phyloP scores from a whole-genome alignment of 1,284 basidiomycete genomes.

The Ceratobasidium papillatum region DNA sequence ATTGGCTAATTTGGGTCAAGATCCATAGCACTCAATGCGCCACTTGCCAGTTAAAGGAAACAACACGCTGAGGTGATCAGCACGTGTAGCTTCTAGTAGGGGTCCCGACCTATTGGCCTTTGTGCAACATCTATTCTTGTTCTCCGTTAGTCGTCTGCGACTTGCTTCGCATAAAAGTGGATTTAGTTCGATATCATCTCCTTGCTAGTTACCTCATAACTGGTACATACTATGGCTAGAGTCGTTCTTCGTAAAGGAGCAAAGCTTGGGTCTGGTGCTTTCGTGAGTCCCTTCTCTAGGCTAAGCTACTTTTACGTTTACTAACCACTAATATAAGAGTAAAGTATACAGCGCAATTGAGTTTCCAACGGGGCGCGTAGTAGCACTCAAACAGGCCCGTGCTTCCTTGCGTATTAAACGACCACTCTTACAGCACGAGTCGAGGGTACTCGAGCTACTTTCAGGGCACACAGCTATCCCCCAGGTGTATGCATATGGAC shows the following conservation, averaged over 20 bases:
- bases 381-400: conserved; percentile 33
- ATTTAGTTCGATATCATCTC: no score
- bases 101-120: no score
- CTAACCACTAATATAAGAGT: neutral
- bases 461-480: conserved; percentile 45
- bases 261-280: neutral
- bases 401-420: conserved; percentile 41
- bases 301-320: neutral
- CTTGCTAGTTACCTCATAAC: no score
- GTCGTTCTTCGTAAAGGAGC: neutral
- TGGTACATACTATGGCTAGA: no score
- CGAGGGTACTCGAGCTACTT: conserved; percentile 42
- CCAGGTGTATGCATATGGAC: conserved; percentile 32
- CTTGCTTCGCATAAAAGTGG: no score
- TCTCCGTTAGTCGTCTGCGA: no score
- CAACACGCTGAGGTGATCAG: no score
- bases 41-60: no score
- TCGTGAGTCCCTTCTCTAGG: neutral
- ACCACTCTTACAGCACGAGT: conserved; percentile 42
- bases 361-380: neutral
- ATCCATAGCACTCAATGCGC: no score
- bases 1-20: no score
- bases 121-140: no score
- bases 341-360: neutral
- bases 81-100: no score